Percentiles rank a stretch among this genome's conserved stretches.
phyloP scores from a whole-genome alignment of 352 stramenopile species.

The Globisporangium barbulae region DNA sequence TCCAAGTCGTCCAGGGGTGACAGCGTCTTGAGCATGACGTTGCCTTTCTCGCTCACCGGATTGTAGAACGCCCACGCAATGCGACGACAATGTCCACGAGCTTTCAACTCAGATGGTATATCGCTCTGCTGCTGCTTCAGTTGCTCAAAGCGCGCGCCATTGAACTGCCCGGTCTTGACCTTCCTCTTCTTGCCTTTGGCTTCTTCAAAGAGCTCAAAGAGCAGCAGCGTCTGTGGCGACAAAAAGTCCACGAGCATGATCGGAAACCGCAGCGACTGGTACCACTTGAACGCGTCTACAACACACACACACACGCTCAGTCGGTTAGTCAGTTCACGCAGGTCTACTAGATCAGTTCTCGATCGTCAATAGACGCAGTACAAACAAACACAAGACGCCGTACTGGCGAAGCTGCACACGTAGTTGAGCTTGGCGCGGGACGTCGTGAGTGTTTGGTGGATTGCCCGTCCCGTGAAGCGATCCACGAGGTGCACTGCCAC shows the following conservation, averaged over 20 bases:
- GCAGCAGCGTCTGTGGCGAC: slow-evolving; percentile 35
- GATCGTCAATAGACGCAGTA: not conserved
- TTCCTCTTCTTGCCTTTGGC: slow-evolving; percentile 15
- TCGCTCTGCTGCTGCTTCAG: slow-evolving; percentile 2
- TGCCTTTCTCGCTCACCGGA: slow-evolving; percentile 41
- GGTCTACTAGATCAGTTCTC: not conserved
- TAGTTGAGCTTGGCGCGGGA: slow-evolving; percentile 14
- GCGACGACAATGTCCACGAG: slow-evolving; percentile 1
- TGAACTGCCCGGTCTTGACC: slow-evolving; percentile 6
- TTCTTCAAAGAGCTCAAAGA: slow-evolving; percentile 59
- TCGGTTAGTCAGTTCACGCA: not conserved
- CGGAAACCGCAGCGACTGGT: slow-evolving; percentile 31
- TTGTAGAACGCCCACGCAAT: slow-evolving; percentile 70
- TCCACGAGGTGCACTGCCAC: slow-evolving; percentile 51
- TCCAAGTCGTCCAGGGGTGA: slow-evolving; percentile 5
- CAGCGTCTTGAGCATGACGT: slow-evolving; percentile 31
- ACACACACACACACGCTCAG: not conserved
- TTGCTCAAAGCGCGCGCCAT: slow-evolving; percentile 22
- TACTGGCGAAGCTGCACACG: slow-evolving; percentile 11
- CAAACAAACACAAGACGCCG: not conserved
- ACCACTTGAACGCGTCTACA: slow-evolving; percentile 56
- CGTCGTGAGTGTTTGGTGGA: slow-evolving; percentile 28
- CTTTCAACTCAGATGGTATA: not conserved
- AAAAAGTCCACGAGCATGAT: slow-evolving; percentile 34
- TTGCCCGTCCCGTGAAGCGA: slow-evolving; percentile 40